These are phyloP conservation scores for Dioscorea dumetorum DNA, from an alignment of 106 monocot genomes.

Conservation along the genomic window DNA sequence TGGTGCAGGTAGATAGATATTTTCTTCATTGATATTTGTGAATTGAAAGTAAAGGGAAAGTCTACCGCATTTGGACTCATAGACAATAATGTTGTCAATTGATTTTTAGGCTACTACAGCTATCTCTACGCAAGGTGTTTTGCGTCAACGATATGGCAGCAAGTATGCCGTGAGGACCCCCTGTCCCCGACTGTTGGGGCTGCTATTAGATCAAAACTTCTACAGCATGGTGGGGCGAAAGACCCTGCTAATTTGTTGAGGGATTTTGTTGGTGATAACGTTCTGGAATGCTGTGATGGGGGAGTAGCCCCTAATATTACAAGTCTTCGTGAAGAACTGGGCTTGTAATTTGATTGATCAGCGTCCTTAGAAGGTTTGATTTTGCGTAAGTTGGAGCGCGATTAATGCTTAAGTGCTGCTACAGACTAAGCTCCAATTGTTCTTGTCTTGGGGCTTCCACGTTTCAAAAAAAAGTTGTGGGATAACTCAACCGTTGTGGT, in stretches of 20 bases:
- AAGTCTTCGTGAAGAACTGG: conserved; percentile 49
- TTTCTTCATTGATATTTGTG: background rate
- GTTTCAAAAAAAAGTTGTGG: too few relatives aligned
- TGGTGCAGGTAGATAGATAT: conserved; percentile 57
- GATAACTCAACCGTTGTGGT: too few relatives aligned
- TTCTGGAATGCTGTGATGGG: conserved; percentile 34
- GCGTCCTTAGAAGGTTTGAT: too few relatives aligned
- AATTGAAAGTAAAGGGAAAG: background rate
- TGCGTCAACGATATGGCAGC: conserved; percentile 80
- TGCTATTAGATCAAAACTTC: conserved; percentile 51
- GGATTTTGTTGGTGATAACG: conserved; percentile 41
- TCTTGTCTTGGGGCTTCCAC: too few relatives aligned
- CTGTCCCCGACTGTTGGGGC: conserved; percentile 52
- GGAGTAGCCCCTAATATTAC: conserved; percentile 68
- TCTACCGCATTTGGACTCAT: background rate
- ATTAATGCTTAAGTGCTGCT: too few relatives aligned
- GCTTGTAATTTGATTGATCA: conserved; percentile 9
- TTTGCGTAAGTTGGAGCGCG: too few relatives aligned
- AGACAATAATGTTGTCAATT: background rate
- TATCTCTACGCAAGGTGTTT: conserved; percentile 92
- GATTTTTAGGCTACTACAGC: conserved; percentile 73
- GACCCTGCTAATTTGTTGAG: conserved; percentile 53
- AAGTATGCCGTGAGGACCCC: conserved; percentile 73
- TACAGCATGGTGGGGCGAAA: conserved; percentile 72
- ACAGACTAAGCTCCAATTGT: too few relatives aligned